phyloP scores from a whole-genome alignment of 2,329 filamentous ascomycete genomes.

The Cladosporium sp. region DNA sequence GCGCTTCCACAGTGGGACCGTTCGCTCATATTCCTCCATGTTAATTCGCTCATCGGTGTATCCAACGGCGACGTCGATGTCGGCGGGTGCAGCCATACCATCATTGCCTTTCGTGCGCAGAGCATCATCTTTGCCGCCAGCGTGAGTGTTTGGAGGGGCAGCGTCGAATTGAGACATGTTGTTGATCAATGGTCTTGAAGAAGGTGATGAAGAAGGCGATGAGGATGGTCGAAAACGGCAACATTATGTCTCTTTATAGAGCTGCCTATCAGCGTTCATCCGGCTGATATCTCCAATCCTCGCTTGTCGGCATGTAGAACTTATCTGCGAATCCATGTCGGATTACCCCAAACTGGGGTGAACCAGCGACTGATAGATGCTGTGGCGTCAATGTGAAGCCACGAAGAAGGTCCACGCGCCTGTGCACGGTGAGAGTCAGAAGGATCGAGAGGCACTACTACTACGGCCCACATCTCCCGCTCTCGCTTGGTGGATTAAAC shows the following conservation, averaged over 20 bases:
- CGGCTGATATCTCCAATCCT: background rate
- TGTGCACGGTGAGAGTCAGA: background rate
- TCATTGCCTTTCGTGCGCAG: conserved; percentile 25
- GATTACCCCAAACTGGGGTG: background rate
- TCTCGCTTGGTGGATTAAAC: too few relatives aligned
- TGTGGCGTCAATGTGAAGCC: background rate
- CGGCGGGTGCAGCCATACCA: conserved; percentile 19
- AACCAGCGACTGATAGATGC: background rate
- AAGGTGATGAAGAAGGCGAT: background rate
- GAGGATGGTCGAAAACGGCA: background rate
- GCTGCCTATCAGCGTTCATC: background rate
- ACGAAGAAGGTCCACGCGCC: conserved; percentile 5
- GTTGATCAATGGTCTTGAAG: background rate
- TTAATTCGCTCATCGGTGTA: conserved; percentile 30
- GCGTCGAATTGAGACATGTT: conserved; percentile 28
- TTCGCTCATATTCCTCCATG: conserved; percentile 29
- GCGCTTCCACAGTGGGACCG: conserved; percentile 38
- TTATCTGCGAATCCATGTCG: background rate
- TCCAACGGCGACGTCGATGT: conserved; percentile 8
- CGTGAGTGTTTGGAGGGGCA: conserved; percentile 30
- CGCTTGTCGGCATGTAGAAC: background rate
- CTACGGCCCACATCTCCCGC: too few relatives aligned
- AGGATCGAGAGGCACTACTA: background rate
- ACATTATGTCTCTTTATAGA: background rate
- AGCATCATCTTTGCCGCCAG: conserved; percentile 27